phyloP scores from a whole-genome alignment of 2,329 filamentous ascomycete species.

The Elsinoe perseae region DNA sequence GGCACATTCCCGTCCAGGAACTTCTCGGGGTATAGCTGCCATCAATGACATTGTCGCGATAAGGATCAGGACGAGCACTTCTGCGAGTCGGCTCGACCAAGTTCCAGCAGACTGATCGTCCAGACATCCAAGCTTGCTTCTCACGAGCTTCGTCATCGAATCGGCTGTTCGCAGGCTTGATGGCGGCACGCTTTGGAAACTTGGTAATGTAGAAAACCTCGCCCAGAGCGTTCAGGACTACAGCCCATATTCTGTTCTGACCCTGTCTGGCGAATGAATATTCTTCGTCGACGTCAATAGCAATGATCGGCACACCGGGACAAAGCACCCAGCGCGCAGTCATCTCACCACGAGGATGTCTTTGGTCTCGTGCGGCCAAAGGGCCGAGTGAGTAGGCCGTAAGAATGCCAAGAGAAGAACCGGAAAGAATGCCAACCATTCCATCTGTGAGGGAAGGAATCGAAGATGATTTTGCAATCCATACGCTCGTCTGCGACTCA shows the following conservation, averaged over 20 bases:
- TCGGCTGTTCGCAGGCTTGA: constrained; percentile 38
- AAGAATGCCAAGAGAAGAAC: constrained; percentile 75
- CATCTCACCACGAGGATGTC: constrained; percentile 65
- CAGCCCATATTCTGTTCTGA: constrained; percentile 73
- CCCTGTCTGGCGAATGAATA: constrained; percentile 65
- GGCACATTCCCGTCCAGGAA: constrained; percentile 63
- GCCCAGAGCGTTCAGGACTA: constrained; percentile 85
- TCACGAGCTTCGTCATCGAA: constrained; percentile 48
- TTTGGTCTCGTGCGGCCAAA: constrained; percentile 44
- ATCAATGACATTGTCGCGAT: constrained; percentile 56
- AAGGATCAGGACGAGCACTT: constrained; percentile 61
- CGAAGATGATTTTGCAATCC: constrained; percentile 76
- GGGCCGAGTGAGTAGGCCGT: constrained; percentile 64
- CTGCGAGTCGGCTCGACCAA: constrained; percentile 72
- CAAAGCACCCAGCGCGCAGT: constrained; percentile 85
- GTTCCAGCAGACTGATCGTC: constrained; percentile 72
- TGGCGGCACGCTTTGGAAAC: constrained; percentile 51
- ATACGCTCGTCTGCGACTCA: constrained; percentile 70
- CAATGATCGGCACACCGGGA: constrained; percentile 85
- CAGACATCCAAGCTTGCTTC: constrained; percentile 69
- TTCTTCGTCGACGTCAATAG: constrained; percentile 73
- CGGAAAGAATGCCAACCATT: constrained; percentile 72
- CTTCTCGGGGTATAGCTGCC: constrained; percentile 76
- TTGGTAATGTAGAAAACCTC: constrained; percentile 81
- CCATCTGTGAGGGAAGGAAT: constrained; percentile 67